These are phyloP conservation scores for Bipolaris bicolor DNA, from an alignment of 2,329 filamentous ascomycete species.

Conservation along the genomic window DNA sequence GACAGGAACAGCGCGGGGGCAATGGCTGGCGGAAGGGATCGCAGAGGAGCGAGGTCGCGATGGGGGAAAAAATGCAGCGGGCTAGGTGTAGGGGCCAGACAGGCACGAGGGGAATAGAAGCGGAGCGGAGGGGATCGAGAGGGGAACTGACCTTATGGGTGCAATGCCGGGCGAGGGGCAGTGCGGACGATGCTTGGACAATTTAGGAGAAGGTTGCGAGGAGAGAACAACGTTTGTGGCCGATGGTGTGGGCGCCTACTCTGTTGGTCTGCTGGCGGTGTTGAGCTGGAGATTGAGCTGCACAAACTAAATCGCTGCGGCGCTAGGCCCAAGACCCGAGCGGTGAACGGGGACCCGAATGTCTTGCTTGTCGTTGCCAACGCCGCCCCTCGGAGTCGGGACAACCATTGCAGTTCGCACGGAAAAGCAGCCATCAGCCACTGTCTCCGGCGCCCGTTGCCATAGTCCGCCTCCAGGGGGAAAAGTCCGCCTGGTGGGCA, in stretches of 20 bases:
- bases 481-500: not conserved
- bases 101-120: constrained; percentile 16
- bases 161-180: constrained; percentile 27
- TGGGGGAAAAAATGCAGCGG: constrained; percentile 25
- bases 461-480: no score
- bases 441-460: no score
- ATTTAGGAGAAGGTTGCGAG: constrained; percentile 36
- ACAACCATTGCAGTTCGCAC: not conserved
- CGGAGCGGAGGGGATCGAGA: constrained; percentile 17
- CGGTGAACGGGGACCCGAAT: constrained; percentile 45
- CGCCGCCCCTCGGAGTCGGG: constrained; percentile 15
- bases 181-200: constrained; percentile 30
- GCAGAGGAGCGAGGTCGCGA: not conserved
- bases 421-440: no score
- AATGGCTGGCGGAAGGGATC: not conserved
- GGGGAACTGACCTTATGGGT: constrained; percentile 36
- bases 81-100: constrained; percentile 21
- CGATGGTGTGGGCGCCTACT: constrained; percentile 37
- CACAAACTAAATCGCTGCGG: constrained; percentile 30
- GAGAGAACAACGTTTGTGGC: constrained; percentile 30
- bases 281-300: constrained; percentile 37
- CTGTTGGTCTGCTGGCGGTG: constrained; percentile 28
- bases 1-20: not conserved
- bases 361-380: constrained; percentile 5
- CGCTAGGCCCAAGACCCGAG: constrained; percentile 35